Evolutionary conservation across 495 filamentous ascomycete genomes (phyloP).

Genomic region (Neurospora sp.): DNA sequence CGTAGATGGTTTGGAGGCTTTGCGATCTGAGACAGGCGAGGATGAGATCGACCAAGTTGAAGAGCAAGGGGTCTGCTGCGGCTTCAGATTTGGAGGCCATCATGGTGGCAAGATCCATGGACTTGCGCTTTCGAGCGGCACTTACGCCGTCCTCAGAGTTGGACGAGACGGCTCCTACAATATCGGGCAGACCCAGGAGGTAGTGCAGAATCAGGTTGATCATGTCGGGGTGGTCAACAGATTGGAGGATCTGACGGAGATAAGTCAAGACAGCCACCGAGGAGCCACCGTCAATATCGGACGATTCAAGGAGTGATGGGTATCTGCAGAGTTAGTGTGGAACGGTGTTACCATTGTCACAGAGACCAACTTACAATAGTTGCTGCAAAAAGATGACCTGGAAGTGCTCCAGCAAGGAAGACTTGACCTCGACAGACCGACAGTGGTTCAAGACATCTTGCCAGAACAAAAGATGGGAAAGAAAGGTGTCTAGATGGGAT

Average conservation of each 20-base stretch:
- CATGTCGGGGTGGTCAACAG: constrained; percentile 82
- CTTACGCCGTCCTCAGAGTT: constrained; percentile 31
- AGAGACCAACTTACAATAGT: constrained; percentile 56
- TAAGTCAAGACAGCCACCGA: constrained; percentile 94
- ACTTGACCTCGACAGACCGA: constrained; percentile 79
- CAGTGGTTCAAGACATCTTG: constrained; percentile 97
- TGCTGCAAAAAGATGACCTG: constrained; percentile 94
- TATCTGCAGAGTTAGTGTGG: constrained; percentile 48
- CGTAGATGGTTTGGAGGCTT: constrained; percentile 79
- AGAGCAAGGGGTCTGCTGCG: constrained; percentile 72
- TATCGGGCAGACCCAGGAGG: constrained; percentile 65
- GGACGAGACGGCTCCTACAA: constrained; percentile 19
- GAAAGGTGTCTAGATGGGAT: constrained; percentile 77
- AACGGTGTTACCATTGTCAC: background rate
- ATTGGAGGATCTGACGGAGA: constrained; percentile 79
- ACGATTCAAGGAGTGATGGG: constrained; percentile 90
- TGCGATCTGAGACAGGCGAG: constrained; percentile 72
- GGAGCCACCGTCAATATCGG: constrained; percentile 91
- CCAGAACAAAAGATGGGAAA: constrained; percentile 94
- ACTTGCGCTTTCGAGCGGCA: constrained; percentile 71
- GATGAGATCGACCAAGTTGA: constrained; percentile 89
- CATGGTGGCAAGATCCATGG: constrained; percentile 73
- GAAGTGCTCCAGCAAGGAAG: constrained; percentile 90
- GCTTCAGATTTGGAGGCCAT: constrained; percentile 57
- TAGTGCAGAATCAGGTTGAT: constrained; percentile 91